A percentile compares a stretch with the other conserved stretches of the same genome.
Evolutionary conservation across 768 basidiomycete genomes (phyloP).

Genomic region (Tricholoma furcatifolium): DNA sequence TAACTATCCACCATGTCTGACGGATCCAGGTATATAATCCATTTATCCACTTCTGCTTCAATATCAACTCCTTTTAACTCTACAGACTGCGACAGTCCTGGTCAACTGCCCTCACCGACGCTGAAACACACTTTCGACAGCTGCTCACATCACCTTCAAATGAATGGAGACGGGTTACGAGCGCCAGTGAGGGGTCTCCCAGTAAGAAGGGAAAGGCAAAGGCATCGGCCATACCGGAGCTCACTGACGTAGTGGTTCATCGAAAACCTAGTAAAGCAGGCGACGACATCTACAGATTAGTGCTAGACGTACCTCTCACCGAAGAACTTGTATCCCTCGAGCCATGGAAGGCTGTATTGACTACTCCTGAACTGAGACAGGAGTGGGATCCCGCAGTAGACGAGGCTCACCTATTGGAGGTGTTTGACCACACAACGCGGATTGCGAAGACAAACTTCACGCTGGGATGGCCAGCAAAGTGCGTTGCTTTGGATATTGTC

Average conservation of each 20-base stretch:
- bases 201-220: conserved; percentile 65
- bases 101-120: conserved; percentile 71
- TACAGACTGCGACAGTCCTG: conserved; percentile 81
- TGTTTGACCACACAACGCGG: conserved; percentile 82
- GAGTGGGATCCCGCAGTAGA: conserved; percentile 97
- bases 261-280: conserved; percentile 67
- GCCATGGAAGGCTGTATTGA: conserved; percentile 77
- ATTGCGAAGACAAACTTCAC: conserved; percentile 90
- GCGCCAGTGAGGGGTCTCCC: conserved; percentile 34
- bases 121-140: conserved; percentile 76
- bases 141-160: conserved; percentile 68
- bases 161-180: conserved; percentile 81
- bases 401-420: conserved; percentile 75
- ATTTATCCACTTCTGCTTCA: neutral
- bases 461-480: conserved; percentile 97
- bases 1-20: conserved; percentile 42
- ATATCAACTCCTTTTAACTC: neutral
- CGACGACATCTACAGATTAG: conserved; percentile 77
- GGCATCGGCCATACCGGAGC: conserved; percentile 49
- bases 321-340: conserved; percentile 68
- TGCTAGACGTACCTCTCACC: conserved; percentile 72
- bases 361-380: conserved; percentile 83
- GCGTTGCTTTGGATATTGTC: conserved; percentile 29
- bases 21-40: conserved; percentile 50
- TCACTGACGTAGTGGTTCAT: conserved; percentile 76